Evolutionary conservation across 345 rosid genomes (phyloP), one percentile per base, ranked within the genome.

Genomic region (Linum lewisii): DNA sequence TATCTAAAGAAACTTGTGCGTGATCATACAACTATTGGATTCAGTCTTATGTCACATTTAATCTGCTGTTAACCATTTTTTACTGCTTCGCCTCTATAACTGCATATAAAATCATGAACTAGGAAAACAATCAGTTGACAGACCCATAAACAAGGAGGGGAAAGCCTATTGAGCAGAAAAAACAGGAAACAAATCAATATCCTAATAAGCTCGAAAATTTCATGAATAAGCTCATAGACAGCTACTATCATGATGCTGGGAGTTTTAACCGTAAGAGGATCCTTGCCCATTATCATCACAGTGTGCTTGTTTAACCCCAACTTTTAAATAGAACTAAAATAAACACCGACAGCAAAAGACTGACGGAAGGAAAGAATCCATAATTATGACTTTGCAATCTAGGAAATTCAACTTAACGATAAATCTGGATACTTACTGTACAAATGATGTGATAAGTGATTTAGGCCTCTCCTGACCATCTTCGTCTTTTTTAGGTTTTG

Each of bases 381-480:
- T 1, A 42, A 42, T 11, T 42, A 5, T 42, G 18, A 11, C 15
- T 42, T 34, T 34, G 38, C 10, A 34, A 34, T 34, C 38, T 34
- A 34, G 38, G 38, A 34, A 34, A 34, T 34, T 34, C 38, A 6
- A 34, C 7, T 34, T 34, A 6, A 34, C 38, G 5, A 34, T 16
- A 42, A 3, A 16, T 42, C 3, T 16, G 16, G 58, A 32, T 58
- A 71, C 85, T 80, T 80, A 82, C 85, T 47, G 69, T 21, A 61
- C 60, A 37, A 53, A 66, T 64, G 58, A 37, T 64, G 69, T 81
- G 75, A 81, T 73, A 3, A 86, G 66, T 21, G 95, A 79, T 52
- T 23, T 60, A 44, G 95, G 96, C 73, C 96, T 79, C 62, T 84
- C 71, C 52, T 77, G 72, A 59, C 78, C 81, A 63, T 64, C 77